These are phyloP conservation scores for Macrolepiota albuminosa DNA, from an alignment of 768 basidiomycete species.

Conservation along the genomic window DNA sequence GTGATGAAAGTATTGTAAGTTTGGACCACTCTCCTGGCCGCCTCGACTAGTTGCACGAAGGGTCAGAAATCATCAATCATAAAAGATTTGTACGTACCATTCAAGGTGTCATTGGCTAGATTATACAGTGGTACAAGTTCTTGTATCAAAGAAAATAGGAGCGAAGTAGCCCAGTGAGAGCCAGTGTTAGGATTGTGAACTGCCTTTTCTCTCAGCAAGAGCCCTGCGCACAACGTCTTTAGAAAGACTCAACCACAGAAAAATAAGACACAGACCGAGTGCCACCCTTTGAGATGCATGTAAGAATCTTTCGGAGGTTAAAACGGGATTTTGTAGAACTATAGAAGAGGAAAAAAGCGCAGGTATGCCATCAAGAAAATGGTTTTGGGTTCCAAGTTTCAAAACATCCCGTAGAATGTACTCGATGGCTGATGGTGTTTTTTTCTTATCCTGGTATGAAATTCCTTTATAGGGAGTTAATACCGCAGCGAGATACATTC, in stretches of 20 bases:
- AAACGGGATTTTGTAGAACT: constrained; percentile 32
- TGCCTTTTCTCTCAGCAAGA: constrained; percentile 59
- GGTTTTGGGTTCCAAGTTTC: constrained; percentile 76
- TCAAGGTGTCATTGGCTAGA: constrained; percentile 30
- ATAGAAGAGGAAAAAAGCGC: constrained; percentile 53
- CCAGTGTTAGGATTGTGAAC: constrained; percentile 63
- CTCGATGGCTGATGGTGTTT: constrained; percentile 56
- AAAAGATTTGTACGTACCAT: constrained; percentile 31
- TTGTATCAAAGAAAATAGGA: constrained; percentile 72
- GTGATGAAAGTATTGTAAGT: constrained; percentile 63
- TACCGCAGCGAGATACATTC: constrained; percentile 76
- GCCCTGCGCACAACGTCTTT: constrained; percentile 34
- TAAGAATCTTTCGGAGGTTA: constrained; percentile 29
- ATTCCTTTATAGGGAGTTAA: constrained; percentile 67
- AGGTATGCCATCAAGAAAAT: constrained; percentile 75
- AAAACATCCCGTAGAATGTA: constrained; percentile 77
- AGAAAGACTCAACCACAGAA: background rate
- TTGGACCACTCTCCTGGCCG: constrained; percentile 44
- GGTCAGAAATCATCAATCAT: background rate
- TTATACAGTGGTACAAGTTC: constrained; percentile 60
- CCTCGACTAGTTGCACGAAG: constrained; percentile 29
- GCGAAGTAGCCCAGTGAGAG: constrained; percentile 64
- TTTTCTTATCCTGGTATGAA: constrained; percentile 60
- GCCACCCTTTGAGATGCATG: constrained; percentile 46
- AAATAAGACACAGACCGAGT: constrained; percentile 43